Conservation (phyloP, 1,284 basidiomycete genomes). For the Blastosporella zonata region DNA sequence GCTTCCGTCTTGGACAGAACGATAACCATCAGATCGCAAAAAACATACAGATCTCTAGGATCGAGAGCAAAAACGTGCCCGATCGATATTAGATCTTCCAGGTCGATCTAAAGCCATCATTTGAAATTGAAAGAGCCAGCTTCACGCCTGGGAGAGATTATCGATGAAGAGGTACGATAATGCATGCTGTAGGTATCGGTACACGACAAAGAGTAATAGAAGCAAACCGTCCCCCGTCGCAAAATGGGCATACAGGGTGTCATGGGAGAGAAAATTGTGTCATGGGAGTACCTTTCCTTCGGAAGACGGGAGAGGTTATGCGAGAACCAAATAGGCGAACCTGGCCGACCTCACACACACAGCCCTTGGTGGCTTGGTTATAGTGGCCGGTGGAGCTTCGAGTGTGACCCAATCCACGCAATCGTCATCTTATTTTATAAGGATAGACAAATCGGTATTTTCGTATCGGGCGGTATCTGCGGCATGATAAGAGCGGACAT, state of each 20-base stretch:
- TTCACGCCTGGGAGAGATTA: conserved; percentile 13
- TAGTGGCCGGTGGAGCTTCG: too few relatives aligned
- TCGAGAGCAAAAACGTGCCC: conserved; percentile 7
- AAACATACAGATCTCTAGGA: conserved; percentile 6
- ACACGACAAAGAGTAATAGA: conserved; percentile 9
- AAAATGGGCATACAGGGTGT: background rate
- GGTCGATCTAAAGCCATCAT: conserved; percentile 5
- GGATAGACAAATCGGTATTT: conserved; percentile 7
- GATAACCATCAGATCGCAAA: background rate
- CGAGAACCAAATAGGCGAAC: background rate
- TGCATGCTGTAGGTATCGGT: background rate
- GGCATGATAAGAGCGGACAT: too few relatives aligned
- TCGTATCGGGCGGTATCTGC: too few relatives aligned
- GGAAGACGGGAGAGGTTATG: background rate
- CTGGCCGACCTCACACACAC: too few relatives aligned
- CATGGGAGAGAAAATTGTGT: background rate
- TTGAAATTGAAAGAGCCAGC: conserved; percentile 4
- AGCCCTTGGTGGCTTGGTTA: too few relatives aligned
- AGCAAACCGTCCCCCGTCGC: background rate
- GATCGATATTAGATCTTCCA: conserved; percentile 14
- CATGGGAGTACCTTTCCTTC: background rate
- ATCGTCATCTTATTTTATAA: background rate
- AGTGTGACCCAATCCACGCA: background rate
- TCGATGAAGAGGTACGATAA: conserved; percentile 14
- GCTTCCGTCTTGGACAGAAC: background rate